Evolutionary conservation across 2,329 filamentous ascomycete genomes (phyloP), one percentile per base, ranked within the genome.

Genomic region (Colletotrichum liriopes): DNA sequence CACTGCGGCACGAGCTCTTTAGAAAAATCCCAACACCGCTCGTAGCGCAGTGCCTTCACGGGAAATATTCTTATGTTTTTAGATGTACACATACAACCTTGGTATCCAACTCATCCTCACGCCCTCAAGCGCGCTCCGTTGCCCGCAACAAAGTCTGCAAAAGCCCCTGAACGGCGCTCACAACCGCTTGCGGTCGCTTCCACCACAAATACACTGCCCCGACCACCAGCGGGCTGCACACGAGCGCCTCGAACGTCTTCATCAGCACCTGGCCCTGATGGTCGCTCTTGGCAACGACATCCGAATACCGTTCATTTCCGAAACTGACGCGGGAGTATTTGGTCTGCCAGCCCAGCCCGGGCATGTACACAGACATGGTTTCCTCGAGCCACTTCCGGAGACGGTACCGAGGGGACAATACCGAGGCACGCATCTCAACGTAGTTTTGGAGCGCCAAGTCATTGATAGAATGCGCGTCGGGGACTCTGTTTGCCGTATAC

Each of bases 311-410:
- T 83, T 97, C 93, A 78, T 98, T 98, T 71, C 94, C 94, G 80
- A 99, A 99, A 76, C 95, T 98, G 11, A 99, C 92, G 26, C 96
- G 89, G 0, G 93, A 91, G 80, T 99, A 99, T 83, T 98, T 94
- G 2, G 96, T 99, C 79, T 93, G 91, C 92, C 96, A 98, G 0
- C 96, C 96, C 16, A 95, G 82, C 35, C 87, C 84, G 0, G 96
- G 96, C 2, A 97, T 78, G 77, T 93, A 92, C 18, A 93, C 88
- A 64, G 93, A 94, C 64, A 98, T 84, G 43, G 88, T 90, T 84
- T 99, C 96, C 79, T 99, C 96, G 18, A 98, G 84, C 75, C 86
- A 91, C 82, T 99, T 99, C 67, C 96, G 90, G 12, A 96, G 80
- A 43, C 92, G 89, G 78, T 98, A 98, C 0, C 92, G 78, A 0